phyloP scores from a whole-genome alignment of 345 rosid genomes.

The Hibiscus syriacus region DNA sequence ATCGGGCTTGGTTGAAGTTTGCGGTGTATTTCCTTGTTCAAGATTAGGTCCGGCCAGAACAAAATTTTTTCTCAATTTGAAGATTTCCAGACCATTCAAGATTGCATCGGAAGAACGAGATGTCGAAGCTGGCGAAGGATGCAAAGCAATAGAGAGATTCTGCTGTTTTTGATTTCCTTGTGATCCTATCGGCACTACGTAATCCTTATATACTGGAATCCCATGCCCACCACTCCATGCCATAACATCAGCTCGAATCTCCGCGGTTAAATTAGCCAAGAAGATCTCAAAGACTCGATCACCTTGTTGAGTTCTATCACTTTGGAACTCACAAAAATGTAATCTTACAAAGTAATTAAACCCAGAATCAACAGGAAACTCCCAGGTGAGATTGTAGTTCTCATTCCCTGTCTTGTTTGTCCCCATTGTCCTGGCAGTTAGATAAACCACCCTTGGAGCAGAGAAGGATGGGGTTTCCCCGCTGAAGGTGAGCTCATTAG shows the following conservation, averaged over 20 bases:
- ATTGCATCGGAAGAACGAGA: neutral
- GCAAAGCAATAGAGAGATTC: neutral
- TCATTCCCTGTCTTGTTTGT: neutral
- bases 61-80: neutral
- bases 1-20: no score
- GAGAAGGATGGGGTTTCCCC: neutral
- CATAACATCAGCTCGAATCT: neutral
- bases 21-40: no score
- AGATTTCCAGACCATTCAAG: neutral
- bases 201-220: neutral
- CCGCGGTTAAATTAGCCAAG: neutral
- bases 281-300: neutral
- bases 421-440: neutral
- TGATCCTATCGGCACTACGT: neutral
- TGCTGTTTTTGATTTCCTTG: neutral
- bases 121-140: neutral
- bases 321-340: neutral
- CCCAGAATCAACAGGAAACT: neutral
- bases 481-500: neutral
- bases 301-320: neutral
- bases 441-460: neutral
- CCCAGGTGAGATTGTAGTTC: neutral
- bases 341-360: neutral
- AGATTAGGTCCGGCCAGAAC: neutral
- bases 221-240: neutral